Conservation (phyloP, 2,329 filamentous ascomycete species). For the Cladosporium phlei region DNA sequence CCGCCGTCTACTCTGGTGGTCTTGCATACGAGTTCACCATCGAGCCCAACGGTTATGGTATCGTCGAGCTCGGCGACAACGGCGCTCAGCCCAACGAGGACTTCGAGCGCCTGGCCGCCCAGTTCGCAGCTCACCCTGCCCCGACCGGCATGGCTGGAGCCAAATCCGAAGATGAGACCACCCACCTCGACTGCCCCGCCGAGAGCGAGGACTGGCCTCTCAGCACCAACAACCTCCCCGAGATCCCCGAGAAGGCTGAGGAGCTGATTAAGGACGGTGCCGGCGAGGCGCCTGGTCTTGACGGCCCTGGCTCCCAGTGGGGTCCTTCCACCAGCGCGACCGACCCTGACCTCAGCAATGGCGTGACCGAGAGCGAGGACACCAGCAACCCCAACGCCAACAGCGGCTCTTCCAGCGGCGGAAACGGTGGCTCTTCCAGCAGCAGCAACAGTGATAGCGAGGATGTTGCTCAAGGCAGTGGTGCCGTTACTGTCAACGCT, state of each 20-base stretch:
- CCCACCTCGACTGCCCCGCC: slow-evolving; percentile 50
- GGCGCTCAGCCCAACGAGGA: slow-evolving; percentile 57
- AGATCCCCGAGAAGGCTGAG: slow-evolving; percentile 51
- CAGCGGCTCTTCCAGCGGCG: slow-evolving; percentile 2
- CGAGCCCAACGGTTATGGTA: slow-evolving; percentile 73
- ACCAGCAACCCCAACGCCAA: slow-evolving; percentile 14
- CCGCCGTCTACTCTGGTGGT: slow-evolving; percentile 83
- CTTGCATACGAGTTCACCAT: slow-evolving; percentile 91
- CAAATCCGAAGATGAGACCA: slow-evolving; percentile 40
- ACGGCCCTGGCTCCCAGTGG: slow-evolving; percentile 45
- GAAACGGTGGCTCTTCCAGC: slow-evolving; percentile 21
- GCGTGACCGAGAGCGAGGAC: slow-evolving; percentile 24
- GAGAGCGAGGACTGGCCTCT: slow-evolving; percentile 55
- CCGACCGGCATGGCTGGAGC: slow-evolving; percentile 57
- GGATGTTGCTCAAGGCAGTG: too few relatives aligned
- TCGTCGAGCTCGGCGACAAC: slow-evolving; percentile 59
- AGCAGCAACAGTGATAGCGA: not conserved
- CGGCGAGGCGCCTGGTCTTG: slow-evolving; percentile 52
- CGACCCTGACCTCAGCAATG: slow-evolving; percentile 37
- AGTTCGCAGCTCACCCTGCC: slow-evolving; percentile 46
- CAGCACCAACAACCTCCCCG: slow-evolving; percentile 46
- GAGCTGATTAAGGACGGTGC: slow-evolving; percentile 55
- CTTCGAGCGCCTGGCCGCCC: slow-evolving; percentile 54
- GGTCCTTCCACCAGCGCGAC: slow-evolving; percentile 47
- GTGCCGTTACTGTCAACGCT: not conserved